Percentiles rank a stretch among this genome's conserved stretches.
phyloP scores from a whole-genome alignment of 1,284 basidiomycete species.

The Heterobasidion annosum region DNA sequence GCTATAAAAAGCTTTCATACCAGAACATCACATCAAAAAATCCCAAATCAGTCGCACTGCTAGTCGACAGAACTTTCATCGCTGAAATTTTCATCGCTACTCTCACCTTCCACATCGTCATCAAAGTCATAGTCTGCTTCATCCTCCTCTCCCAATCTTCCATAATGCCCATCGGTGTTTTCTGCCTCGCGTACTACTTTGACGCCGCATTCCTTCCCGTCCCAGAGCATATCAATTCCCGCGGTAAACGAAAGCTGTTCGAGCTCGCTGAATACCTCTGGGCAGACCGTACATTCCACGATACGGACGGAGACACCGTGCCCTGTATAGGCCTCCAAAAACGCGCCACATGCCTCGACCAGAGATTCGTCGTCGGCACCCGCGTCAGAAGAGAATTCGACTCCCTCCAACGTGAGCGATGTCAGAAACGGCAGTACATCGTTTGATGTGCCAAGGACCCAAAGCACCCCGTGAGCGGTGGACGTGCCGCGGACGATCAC shows the following conservation, averaged over 20 bases:
- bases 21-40: too few relatives aligned
- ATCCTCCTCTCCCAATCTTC: too few relatives aligned
- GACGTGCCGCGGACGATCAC: background rate
- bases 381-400: background rate
- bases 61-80: too few relatives aligned
- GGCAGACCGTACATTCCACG: background rate
- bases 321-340: background rate
- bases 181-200: too few relatives aligned
- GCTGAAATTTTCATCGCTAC: too few relatives aligned
- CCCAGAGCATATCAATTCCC: too few relatives aligned
- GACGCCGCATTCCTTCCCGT: too few relatives aligned
- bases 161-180: too few relatives aligned
- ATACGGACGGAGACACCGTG: background rate
- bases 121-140: too few relatives aligned
- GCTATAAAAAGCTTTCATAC: too few relatives aligned
- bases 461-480: background rate
- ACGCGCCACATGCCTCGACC: background rate
- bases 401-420: background rate
- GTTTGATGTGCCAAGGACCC: background rate
- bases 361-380: background rate
- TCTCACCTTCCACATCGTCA: too few relatives aligned
- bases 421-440: background rate
- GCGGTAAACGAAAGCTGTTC: background rate
- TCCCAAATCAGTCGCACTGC: too few relatives aligned
- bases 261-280: background rate